Evolutionary conservation across 2,329 filamentous ascomycete species (phyloP).

Genomic region (Cryphonectria nitschkei): DNA sequence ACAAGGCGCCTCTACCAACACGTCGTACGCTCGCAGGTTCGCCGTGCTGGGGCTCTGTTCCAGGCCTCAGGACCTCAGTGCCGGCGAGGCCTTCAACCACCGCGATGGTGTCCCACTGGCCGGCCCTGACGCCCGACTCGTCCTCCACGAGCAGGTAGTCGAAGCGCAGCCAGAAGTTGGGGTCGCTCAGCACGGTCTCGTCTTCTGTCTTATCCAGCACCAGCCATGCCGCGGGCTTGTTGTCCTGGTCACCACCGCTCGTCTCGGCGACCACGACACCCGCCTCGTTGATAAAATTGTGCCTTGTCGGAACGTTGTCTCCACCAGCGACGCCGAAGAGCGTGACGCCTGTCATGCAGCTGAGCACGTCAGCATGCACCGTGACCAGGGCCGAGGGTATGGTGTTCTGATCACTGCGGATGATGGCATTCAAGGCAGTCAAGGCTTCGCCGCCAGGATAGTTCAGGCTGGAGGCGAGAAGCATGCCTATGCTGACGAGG

Average conservation of each 20-base stretch:
- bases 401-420: constrained; percentile 37
- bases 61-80: constrained; percentile 60
- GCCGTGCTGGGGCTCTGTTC: constrained; percentile 35
- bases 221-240: constrained; percentile 31
- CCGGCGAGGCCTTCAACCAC: constrained; percentile 63
- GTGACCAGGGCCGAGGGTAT: constrained; percentile 41
- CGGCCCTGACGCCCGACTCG: constrained; percentile 48
- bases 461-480: constrained; percentile 83
- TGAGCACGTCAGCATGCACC: constrained; percentile 67
- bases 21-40: constrained; percentile 35
- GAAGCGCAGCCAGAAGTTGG: constrained; percentile 65
- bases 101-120: constrained; percentile 59
- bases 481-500: constrained; percentile 64
- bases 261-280: constrained; percentile 6
- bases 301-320: constrained; percentile 39
- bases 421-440: constrained; percentile 49
- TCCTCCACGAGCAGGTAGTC: constrained; percentile 66
- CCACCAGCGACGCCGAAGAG: constrained; percentile 58
- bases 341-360: constrained; percentile 73
- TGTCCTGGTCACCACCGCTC: constrained; percentile 14
- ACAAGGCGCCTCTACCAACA: constrained; percentile 49
- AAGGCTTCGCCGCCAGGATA: constrained; percentile 91
- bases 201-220: constrained; percentile 68
- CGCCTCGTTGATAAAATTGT: constrained; percentile 35
- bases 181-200: constrained; percentile 44